These are phyloP conservation scores for Neurospora sp. DNA, from an alignment of 2,329 filamentous ascomycete species.

Conservation along the genomic window DNA sequence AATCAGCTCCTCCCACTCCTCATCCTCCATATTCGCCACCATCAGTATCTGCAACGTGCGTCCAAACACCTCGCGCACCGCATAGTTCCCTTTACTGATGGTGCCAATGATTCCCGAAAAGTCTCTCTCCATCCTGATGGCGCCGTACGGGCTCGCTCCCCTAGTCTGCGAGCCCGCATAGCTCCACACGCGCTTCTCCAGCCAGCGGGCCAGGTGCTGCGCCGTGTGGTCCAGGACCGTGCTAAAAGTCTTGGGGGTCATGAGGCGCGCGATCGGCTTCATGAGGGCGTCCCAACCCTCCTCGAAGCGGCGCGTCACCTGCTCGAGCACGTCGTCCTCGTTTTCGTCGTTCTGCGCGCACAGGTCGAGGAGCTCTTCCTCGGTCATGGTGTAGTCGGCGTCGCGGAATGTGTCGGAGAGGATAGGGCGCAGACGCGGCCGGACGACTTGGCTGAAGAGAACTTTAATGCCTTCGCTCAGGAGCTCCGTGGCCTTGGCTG, in stretches of 20 bases:
- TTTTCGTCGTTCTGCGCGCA: constrained; percentile 44
- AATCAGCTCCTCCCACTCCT: constrained; percentile 78
- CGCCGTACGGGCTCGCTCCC: constrained; percentile 59
- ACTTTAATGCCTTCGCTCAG: constrained; percentile 77
- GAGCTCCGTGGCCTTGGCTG: constrained; percentile 70
- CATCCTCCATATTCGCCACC: constrained; percentile 89
- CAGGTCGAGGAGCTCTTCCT: constrained; percentile 49
- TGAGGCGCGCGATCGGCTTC: constrained; percentile 71
- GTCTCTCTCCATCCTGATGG: constrained; percentile 76
- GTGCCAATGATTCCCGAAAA: constrained; percentile 63
- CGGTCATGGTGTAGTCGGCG: constrained; percentile 67
- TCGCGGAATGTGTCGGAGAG: constrained; percentile 86
- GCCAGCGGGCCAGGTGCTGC: constrained; percentile 61
- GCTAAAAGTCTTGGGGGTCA: constrained; percentile 69
- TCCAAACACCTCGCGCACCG: constrained; percentile 66
- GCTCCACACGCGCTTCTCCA: constrained; percentile 82
- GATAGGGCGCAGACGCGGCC: constrained; percentile 73
- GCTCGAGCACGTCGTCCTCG: constrained; percentile 47
- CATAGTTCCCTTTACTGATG: constrained; percentile 63
- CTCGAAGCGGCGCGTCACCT: constrained; percentile 72
- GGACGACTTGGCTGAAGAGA: constrained; percentile 79
- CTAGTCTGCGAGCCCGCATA: constrained; percentile 58
- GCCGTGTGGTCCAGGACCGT: constrained; percentile 67
- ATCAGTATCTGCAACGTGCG: constrained; percentile 72
- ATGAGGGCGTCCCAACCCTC: constrained; percentile 79